A percentile compares a stretch with the other conserved stretches of the same genome.
phyloP scores from a whole-genome alignment of 768 basidiomycete species.

The Agrocybe pediades region DNA sequence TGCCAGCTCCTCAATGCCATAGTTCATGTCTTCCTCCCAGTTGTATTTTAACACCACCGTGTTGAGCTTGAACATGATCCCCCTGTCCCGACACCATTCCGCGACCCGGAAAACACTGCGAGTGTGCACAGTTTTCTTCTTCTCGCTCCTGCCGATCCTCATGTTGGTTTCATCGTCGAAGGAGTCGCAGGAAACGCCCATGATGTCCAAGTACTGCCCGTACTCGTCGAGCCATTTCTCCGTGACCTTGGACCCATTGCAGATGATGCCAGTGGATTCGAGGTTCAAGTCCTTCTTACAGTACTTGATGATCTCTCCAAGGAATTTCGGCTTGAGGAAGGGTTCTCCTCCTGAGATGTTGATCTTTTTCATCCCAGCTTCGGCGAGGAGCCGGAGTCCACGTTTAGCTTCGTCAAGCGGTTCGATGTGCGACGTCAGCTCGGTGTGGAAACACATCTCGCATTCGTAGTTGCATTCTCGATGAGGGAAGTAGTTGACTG shows the following conservation, averaged over 20 bases:
- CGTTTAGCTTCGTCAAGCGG: constrained; percentile 33
- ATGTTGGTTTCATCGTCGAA: constrained; percentile 38
- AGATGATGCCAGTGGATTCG: constrained; percentile 15
- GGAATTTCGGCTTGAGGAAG: constrained; percentile 14
- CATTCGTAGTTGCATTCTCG: constrained; percentile 30
- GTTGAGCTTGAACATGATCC: constrained; percentile 39
- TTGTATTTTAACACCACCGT: constrained; percentile 29
- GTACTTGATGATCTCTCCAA: constrained; percentile 8
- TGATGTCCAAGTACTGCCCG: constrained; percentile 38
- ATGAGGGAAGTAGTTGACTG: constrained; percentile 1
- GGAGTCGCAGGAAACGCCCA: constrained; percentile 41
- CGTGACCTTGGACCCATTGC: constrained; percentile 40
- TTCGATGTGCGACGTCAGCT: constrained; percentile 33
- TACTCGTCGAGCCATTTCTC: constrained; percentile 41
- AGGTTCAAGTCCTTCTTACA: constrained; percentile 10
- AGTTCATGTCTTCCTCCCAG: constrained; percentile 42
- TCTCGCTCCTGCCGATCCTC: constrained; percentile 32
- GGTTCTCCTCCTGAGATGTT: constrained; percentile 20
- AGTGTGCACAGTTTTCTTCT: constrained; percentile 31
- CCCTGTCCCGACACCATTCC: constrained; percentile 32
- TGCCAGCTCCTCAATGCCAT: constrained; percentile 29
- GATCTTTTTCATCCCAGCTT: constrained; percentile 17
- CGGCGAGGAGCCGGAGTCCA: constrained; percentile 13
- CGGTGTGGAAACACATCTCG: constrained; percentile 44
- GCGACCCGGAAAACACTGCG: constrained; percentile 34